Base-by-base conservation (phyloP, 148 eudicot genomes). In the Silene uniflora region DNA sequence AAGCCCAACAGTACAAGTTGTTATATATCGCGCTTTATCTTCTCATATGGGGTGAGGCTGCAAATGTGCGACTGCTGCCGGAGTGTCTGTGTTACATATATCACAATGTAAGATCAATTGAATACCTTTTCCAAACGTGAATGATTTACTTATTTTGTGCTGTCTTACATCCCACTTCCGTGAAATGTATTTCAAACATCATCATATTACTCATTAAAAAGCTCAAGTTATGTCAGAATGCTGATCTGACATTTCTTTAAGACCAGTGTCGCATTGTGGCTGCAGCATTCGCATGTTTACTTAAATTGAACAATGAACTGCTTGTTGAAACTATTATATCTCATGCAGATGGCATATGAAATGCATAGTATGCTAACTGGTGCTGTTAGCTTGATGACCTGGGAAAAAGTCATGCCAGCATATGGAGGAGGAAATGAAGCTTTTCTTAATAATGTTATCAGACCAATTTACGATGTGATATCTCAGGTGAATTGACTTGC, bases 1-100 rank as follows among this genome's bases (percentile, higher is more conserved):
- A 95, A 81, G 93, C 99, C 46, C 99, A 89, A 73, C 99, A 95
- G 55, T 84, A 95, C 80, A 92, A 95, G 77, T 82, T 95, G 77
- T 79, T 95, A 59, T 95, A 92, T 73, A 78, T 91, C 81, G 94
- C 90, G 18, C 91, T 95, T 67, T 91, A 92, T 86, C 97, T 92
- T 83, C 92, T 95, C 46, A 95, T 95, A 79, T 95, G 99, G 99
- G 99, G 99, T 22, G 99, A 95, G 83, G 99, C 97, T 69, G 96
- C 99, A 73, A 95, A 95, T 81, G 78, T 95, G 63, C 85, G 99
- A 74, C 84, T 95, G 73, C 84, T 95, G 98, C 99, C 99, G 32
- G 99, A 95, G 79, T 95, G 97, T 79, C 91, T 95, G 68, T 92
- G 97, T 77, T 95, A 90, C 77, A 89, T 95, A 80, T 95, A 92